A percentile compares a stretch with the other conserved stretches of the same genome.
Evolutionary conservation across 257 asterid genomes (phyloP).

Genomic region (Catharanthus roseus): DNA sequence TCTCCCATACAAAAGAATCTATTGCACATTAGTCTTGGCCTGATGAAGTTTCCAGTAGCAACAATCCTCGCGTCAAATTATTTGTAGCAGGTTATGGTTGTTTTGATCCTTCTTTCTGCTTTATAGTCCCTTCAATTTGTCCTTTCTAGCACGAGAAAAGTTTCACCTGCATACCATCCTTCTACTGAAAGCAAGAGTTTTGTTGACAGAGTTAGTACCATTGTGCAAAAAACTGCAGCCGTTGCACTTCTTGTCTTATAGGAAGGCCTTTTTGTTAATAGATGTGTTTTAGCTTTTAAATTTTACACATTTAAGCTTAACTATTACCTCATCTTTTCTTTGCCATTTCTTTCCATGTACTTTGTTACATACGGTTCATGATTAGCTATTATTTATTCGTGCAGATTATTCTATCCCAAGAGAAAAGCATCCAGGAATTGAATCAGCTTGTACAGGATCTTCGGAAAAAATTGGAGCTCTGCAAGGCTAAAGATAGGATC

Average conservation of each 20-base stretch:
- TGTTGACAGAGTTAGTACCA: background rate
- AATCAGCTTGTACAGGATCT: slow-evolving; percentile 11
- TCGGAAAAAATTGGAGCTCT: slow-evolving; percentile 2
- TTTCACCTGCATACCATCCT: background rate
- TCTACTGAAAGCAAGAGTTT: too few relatives aligned
- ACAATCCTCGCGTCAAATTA: background rate
- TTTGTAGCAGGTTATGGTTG: background rate
- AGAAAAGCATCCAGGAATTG: slow-evolving; percentile 13
- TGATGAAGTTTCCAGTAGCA: background rate
- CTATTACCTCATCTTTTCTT: background rate
- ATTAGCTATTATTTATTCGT: background rate
- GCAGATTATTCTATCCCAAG: slow-evolving; percentile 15
- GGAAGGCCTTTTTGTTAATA: background rate
- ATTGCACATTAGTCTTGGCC: background rate
- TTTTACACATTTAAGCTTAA: background rate
- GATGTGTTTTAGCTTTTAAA: background rate
- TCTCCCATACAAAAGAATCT: background rate
- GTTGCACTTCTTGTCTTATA: background rate
- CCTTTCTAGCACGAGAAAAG: background rate
- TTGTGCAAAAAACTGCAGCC: background rate
- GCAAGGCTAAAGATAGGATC: slow-evolving; percentile 1
- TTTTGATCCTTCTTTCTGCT: background rate
- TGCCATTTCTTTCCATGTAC: background rate
- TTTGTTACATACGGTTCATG: background rate
- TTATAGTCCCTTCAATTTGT: background rate